Percentiles rank a stretch among this genome's conserved stretches.
These are phyloP conservation scores for Paramecium tetraurelia DNA, from an alignment of 73 alveolate genomes.

Conservation along the genomic window DNA sequence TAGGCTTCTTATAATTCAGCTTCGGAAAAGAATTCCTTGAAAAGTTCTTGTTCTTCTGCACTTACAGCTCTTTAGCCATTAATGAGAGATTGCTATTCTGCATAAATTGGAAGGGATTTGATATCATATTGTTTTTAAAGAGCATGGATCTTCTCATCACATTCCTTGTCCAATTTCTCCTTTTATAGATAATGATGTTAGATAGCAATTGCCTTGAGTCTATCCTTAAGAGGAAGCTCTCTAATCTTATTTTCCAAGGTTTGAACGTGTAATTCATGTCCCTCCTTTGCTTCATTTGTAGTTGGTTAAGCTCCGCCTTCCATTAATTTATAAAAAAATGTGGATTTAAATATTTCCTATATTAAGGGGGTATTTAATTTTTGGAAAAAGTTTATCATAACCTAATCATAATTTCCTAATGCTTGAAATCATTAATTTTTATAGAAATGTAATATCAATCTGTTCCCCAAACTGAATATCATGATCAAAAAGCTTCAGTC, in stretches of 20 bases:
- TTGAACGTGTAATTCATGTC: slow-evolving; percentile 20
- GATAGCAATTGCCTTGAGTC: slow-evolving; percentile 51
- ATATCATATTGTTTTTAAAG: slow-evolving; percentile 44
- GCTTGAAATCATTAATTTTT: background rate
- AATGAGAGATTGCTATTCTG: slow-evolving; percentile 29
- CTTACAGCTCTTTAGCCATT: slow-evolving; percentile 25
- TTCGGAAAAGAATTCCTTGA: slow-evolving; percentile 49
- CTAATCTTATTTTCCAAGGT: slow-evolving; percentile 19
- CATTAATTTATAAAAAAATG: slow-evolving; percentile 9
- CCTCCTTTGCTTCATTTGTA: background rate
- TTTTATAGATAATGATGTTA: slow-evolving; percentile 35
- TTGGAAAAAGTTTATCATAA: background rate
- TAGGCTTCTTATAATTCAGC: slow-evolving; percentile 50
- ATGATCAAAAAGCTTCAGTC: background rate
- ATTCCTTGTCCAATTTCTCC: slow-evolving; percentile 52
- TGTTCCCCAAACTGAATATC: background rate
- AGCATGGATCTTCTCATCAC: slow-evolving; percentile 50
- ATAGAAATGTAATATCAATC: background rate
- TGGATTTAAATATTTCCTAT: background rate
- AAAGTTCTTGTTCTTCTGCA: slow-evolving; percentile 49
- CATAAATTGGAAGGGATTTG: slow-evolving; percentile 57
- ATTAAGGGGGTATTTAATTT: background rate
- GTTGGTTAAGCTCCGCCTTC: slow-evolving; percentile 22
- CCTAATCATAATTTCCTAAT: background rate
- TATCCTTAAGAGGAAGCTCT: slow-evolving; percentile 57